Conservation (phyloP, 768 basidiomycete species). For the Auricularia sp. region DNA sequence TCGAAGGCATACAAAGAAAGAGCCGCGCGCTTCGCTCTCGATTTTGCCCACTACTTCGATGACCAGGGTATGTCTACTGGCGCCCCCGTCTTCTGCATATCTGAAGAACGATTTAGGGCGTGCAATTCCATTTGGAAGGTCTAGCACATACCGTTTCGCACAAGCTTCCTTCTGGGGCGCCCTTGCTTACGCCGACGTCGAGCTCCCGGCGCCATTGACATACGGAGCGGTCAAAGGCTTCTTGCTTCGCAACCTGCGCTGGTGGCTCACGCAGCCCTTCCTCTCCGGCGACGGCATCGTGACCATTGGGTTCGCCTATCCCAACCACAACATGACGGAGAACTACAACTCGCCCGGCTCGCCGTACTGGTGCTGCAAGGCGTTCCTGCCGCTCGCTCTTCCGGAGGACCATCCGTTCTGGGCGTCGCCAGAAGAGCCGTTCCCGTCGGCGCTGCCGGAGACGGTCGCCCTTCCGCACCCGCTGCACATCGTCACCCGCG, state of each 20-base stretch:
- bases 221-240: constrained; percentile 72
- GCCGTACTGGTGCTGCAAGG: constrained; percentile 76
- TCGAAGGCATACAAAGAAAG: constrained; percentile 57
- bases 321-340: constrained; percentile 66
- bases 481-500: constrained; percentile 55
- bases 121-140: constrained; percentile 66
- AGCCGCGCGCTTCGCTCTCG: constrained; percentile 51
- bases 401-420: constrained; percentile 65
- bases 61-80: constrained; percentile 40
- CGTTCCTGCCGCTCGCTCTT: constrained; percentile 57
- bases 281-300: constrained; percentile 53
- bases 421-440: constrained; percentile 54
- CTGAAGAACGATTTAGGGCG: constrained; percentile 35
- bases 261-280: constrained; percentile 53
- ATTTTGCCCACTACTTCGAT: constrained; percentile 71
- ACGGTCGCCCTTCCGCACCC: constrained; percentile 49
- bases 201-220: constrained; percentile 56
- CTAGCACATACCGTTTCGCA: constrained; percentile 71
- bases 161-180: constrained; percentile 76
- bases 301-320: constrained; percentile 62
- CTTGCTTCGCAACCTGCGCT: constrained; percentile 61
- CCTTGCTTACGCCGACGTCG: constrained; percentile 59
- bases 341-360: constrained; percentile 75
- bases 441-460: constrained; percentile 39
- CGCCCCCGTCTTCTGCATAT: no score